phyloP scores from a whole-genome alignment of 768 basidiomycete genomes.

The Steccherinum ochraceum region DNA sequence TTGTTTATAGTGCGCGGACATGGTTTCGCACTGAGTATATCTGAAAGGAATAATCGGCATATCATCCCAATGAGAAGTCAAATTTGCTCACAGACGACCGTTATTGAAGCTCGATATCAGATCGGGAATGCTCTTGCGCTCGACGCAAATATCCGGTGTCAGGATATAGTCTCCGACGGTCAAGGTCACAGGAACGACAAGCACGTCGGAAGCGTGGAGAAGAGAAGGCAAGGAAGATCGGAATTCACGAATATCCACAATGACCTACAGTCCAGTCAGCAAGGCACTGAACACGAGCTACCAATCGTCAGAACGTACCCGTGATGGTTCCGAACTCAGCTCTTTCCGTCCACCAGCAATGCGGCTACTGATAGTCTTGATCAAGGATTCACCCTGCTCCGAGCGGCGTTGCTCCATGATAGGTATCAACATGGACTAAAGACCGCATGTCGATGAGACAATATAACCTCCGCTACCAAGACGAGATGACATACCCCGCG shows the following conservation, averaged over 20 bases:
- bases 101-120: conserved; percentile 90
- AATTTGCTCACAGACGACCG: conserved; percentile 76
- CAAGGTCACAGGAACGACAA: conserved; percentile 86
- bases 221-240: conserved; percentile 87
- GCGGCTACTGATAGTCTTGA: conserved; percentile 79
- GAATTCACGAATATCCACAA: conserved; percentile 97
- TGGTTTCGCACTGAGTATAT: conserved; percentile 94
- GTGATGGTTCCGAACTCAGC: conserved; percentile 56
- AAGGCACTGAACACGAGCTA: background rate
- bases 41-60: conserved; percentile 21
- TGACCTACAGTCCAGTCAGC: conserved; percentile 46
- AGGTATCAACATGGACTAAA: conserved; percentile 84
- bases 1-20: conserved; percentile 94
- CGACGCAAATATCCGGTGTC: conserved; percentile 92
- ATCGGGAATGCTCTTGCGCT: conserved; percentile 92
- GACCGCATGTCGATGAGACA: background rate
- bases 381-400: conserved; percentile 44
- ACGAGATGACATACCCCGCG: conserved; percentile 59
- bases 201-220: conserved; percentile 72
- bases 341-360: conserved; percentile 81
- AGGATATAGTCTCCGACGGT: conserved; percentile 96
- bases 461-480: background rate
- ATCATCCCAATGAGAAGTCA: background rate
- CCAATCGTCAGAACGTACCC: no score
- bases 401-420: conserved; percentile 58